A percentile compares a stretch with the other conserved stretches of the same genome.
Evolutionary conservation across 2,329 filamentous ascomycete species (phyloP).

Genomic region (Sporothrix euskadiensis): DNA sequence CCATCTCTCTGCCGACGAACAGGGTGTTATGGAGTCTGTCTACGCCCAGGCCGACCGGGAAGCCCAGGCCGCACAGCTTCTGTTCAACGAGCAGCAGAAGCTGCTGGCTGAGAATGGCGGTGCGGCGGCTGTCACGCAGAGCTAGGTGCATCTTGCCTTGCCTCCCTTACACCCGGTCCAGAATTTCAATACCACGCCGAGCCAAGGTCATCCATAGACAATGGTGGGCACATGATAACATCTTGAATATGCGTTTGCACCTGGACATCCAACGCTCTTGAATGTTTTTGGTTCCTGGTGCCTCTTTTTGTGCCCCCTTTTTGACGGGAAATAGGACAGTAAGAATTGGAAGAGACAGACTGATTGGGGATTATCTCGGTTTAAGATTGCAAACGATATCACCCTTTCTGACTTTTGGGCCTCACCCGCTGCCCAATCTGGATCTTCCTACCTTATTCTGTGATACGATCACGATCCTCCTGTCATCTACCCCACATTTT

Average conservation of each 20-base stretch:
- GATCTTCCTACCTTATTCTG: neutral
- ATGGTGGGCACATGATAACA: slow-evolving; percentile 11
- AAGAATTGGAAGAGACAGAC: neutral
- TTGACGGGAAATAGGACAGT: neutral
- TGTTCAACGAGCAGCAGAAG: slow-evolving; percentile 37
- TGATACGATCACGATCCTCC: neutral
- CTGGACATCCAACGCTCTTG: neutral
- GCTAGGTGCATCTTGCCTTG: slow-evolving; percentile 16
- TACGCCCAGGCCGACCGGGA: slow-evolving; percentile 64
- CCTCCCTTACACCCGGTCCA: neutral
- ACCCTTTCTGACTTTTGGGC: neutral
- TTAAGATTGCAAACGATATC: neutral
- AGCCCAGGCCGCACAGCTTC: slow-evolving; percentile 23
- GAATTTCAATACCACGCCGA: neutral
- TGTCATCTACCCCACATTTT: slow-evolving; percentile 6
- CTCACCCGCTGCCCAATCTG: neutral
- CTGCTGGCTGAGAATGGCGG: slow-evolving; percentile 35
- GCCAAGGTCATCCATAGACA: slow-evolving; percentile 5
- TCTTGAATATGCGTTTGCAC: neutral
- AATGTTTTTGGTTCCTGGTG: neutral
- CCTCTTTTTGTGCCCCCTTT: slow-evolving; percentile 19
- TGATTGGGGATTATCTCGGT: neutral
- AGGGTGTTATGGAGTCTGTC: slow-evolving; percentile 75
- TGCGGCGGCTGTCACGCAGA: slow-evolving; percentile 28
- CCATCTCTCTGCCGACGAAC: slow-evolving; percentile 77